A percentile compares a stretch with the other conserved stretches of the same genome.
phyloP scores from a whole-genome alignment of 2,329 filamentous ascomycete genomes.

The Penicillium sp. region DNA sequence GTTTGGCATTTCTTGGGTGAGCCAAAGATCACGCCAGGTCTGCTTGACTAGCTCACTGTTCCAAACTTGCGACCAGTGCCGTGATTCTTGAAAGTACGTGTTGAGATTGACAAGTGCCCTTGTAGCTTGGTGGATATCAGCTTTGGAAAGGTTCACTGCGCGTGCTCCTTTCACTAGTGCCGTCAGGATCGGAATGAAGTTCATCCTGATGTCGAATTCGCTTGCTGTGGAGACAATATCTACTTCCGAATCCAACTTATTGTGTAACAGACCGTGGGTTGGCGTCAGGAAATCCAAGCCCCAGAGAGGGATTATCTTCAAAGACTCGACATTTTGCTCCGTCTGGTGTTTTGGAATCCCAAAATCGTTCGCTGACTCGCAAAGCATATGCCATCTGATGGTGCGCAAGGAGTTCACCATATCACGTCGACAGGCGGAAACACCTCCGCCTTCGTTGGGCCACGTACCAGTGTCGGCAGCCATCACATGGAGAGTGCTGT shows the following conservation, averaged over 20 bases:
- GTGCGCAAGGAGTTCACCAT: constrained; percentile 56
- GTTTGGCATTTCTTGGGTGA: constrained; percentile 46
- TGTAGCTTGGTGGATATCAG: constrained; percentile 47
- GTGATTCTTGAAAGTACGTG: constrained; percentile 51
- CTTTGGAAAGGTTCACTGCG: constrained; percentile 43
- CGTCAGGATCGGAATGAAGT: constrained; percentile 56
- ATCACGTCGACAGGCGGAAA: constrained; percentile 57
- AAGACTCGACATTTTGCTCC: constrained; percentile 55
- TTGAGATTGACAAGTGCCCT: constrained; percentile 52
- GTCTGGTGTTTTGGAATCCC: constrained; percentile 57
- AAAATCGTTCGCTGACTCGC: constrained; percentile 57
- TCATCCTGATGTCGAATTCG: constrained; percentile 51
- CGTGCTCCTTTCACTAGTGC: constrained; percentile 53
- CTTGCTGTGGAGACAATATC: constrained; percentile 48
- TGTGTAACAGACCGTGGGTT: constrained; percentile 56
- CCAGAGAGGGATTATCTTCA: constrained; percentile 57
- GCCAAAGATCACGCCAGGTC: constrained; percentile 50
- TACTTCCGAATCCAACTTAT: constrained; percentile 54
- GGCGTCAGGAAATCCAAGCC: constrained; percentile 55
- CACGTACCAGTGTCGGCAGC: constrained; percentile 55
- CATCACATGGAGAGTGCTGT: constrained; percentile 52
- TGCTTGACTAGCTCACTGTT: constrained; percentile 45
- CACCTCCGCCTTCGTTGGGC: constrained; percentile 55
- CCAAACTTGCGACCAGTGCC: constrained; percentile 52
- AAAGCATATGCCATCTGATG: constrained; percentile 57